Conservation (phyloP, 805 yeast genomes). For the Pichia gijzeniarum region DNA sequence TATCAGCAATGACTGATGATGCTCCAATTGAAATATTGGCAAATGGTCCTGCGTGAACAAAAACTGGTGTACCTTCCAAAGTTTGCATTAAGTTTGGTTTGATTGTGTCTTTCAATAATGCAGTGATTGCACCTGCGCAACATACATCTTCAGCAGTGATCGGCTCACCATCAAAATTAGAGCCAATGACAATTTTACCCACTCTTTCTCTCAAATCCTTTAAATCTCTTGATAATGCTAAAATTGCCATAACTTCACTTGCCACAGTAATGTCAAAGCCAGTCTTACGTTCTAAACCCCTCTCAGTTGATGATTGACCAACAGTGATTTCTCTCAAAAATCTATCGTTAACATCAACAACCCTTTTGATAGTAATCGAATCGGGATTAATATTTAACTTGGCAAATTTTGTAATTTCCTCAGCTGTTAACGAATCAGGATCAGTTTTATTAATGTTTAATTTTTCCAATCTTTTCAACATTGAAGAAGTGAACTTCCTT, state of each 20-base stretch:
- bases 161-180: conserved; percentile 62
- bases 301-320: conserved; percentile 79
- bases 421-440: conserved; percentile 66
- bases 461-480: conserved; percentile 60
- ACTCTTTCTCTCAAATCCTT: conserved; percentile 68
- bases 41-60: conserved; percentile 85
- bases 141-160: conserved; percentile 80
- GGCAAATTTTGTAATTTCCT: conserved; percentile 59
- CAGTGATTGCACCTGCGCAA: conserved; percentile 82
- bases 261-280: conserved; percentile 86
- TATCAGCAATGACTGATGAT: conserved; percentile 75
- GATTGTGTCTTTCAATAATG: conserved; percentile 72
- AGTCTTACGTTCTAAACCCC: conserved; percentile 62
- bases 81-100: conserved; percentile 87
- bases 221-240: conserved; percentile 66
- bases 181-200: conserved; percentile 70
- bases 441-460: conserved; percentile 63
- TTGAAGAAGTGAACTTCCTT: conserved; percentile 60
- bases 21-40: conserved; percentile 88
- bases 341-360: conserved; percentile 80
- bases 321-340: conserved; percentile 71
- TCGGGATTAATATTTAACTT: conserved; percentile 74
- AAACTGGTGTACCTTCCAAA: conserved; percentile 81
- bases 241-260: conserved; percentile 79
- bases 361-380: conserved; percentile 76